A percentile compares a stretch with the other conserved stretches of the same genome.
Conservation (phyloP, 1,139 yeast species). For the Hyphopichia wangnamkhiaoensis region DNA sequence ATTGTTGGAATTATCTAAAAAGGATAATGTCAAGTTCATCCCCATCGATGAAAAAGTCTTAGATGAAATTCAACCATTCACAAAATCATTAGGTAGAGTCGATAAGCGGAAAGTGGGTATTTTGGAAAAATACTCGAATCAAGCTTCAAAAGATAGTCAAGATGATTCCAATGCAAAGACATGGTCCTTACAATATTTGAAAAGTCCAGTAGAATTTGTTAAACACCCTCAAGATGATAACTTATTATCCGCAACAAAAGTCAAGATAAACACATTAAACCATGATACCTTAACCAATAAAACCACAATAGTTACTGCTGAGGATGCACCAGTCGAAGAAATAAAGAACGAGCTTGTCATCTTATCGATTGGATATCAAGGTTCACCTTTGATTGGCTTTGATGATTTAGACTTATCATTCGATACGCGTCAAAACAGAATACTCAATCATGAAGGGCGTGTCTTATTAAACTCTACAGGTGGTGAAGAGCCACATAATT, state of each 20-base stretch:
- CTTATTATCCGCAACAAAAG: constrained; percentile 48
- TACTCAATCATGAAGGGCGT: constrained; percentile 65
- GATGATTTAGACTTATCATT: constrained; percentile 56
- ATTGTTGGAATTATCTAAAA: constrained; percentile 58
- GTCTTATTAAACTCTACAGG: constrained; percentile 35
- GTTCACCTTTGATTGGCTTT: constrained; percentile 62
- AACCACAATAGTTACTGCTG: constrained; percentile 45
- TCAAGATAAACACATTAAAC: constrained; percentile 46
- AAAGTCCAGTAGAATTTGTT: constrained; percentile 62
- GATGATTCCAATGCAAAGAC: constrained; percentile 28
- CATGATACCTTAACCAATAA: constrained; percentile 31
- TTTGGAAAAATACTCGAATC: constrained; percentile 52
- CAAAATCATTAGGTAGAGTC: constrained; percentile 55
- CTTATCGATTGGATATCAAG: constrained; percentile 82
- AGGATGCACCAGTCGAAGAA: constrained; percentile 23
- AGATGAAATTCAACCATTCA: constrained; percentile 36
- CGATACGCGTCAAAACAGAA: constrained; percentile 48
- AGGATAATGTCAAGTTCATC: constrained; percentile 53
- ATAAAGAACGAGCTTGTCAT: constrained; percentile 69
- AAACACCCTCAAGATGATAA: constrained; percentile 26
- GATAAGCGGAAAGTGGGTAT: constrained; percentile 70
- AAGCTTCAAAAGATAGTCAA: constrained; percentile 22
- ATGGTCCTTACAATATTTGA: constrained; percentile 73
- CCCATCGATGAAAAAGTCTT: constrained; percentile 52
- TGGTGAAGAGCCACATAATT: constrained; percentile 20